Evolutionary conservation across 73 alveolate genomes (phyloP).

Genomic region (Tetrahymena elliotti): DNA sequence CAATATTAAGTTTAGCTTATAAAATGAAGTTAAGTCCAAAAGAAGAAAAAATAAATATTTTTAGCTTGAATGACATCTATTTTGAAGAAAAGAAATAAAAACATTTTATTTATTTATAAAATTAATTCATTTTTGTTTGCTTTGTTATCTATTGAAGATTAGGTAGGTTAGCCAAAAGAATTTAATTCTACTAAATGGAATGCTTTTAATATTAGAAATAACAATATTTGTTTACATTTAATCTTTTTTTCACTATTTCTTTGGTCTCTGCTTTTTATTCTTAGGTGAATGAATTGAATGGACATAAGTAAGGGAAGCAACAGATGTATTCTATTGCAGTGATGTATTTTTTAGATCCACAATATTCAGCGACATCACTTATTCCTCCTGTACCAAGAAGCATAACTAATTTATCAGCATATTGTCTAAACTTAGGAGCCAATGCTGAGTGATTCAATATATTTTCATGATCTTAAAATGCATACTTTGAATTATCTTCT

Average conservation of each 20-base stretch:
- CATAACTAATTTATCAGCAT: conserved; percentile 37
- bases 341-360: conserved; percentile 48
- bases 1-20: no score
- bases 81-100: no score
- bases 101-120: no score
- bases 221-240: conserved; percentile 7
- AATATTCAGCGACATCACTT: conserved; percentile 37
- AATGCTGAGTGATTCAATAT: conserved; percentile 61
- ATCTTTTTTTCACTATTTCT: neutral
- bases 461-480: conserved; percentile 36
- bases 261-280: neutral
- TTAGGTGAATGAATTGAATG: neutral
- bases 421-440: conserved; percentile 17
- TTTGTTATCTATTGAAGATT: no score
- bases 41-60: no score
- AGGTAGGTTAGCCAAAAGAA: no score
- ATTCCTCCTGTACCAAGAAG: conserved; percentile 54
- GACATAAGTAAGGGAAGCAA: conserved; percentile 38
- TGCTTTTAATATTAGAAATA: neutral
- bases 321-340: conserved; percentile 41
- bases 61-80: no score
- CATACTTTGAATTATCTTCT: neutral
- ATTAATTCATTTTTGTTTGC: no score
- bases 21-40: no score
- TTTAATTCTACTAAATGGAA: neutral